Evolutionary conservation across 176 grass and related monocot species (phyloP).

Genomic region (Phyllostachys edulis): DNA sequence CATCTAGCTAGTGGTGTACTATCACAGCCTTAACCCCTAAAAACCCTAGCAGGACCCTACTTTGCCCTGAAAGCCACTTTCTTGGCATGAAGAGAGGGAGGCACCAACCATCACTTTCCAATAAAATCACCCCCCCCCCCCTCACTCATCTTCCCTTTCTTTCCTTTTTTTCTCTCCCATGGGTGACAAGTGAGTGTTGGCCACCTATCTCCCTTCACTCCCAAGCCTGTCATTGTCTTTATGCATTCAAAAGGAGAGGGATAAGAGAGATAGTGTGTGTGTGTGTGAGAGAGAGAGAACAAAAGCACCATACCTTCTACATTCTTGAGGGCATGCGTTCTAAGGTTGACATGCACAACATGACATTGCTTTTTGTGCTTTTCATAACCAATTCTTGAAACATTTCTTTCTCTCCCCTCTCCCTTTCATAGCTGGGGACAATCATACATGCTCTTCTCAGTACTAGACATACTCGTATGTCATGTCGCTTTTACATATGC

Average conservation of each 20-base stretch:
- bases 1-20: constrained; percentile 51
- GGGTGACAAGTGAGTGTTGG: constrained; percentile 74
- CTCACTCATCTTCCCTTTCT: not conserved
- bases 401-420: constrained; percentile 21
- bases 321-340: constrained; percentile 38
- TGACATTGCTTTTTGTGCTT: constrained; percentile 46
- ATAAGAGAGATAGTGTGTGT: constrained; percentile 15
- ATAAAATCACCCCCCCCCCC: constrained; percentile 22
- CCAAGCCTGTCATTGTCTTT: constrained; percentile 96
- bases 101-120: constrained; percentile 69
- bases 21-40: constrained; percentile 61
- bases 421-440: constrained; percentile 24
- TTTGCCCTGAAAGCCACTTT: constrained; percentile 73
- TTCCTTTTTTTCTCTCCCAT: constrained; percentile 35
- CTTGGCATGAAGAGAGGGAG: constrained; percentile 61
- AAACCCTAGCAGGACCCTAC: constrained; percentile 51
- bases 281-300: constrained; percentile 26
- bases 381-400: constrained; percentile 40
- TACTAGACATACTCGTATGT: constrained; percentile 36
- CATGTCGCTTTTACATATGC: constrained; percentile 32
- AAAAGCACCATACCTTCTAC: constrained; percentile 46
- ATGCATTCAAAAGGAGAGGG: constrained; percentile 43
- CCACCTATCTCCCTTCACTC: constrained; percentile 89
- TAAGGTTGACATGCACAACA: constrained; percentile 72
- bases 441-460: constrained; percentile 33